Percentiles rank a stretch among this genome's conserved stretches.
These are phyloP conservation scores for Ogataea allantospora DNA, from an alignment of 805 yeast genomes.

Conservation along the genomic window DNA sequence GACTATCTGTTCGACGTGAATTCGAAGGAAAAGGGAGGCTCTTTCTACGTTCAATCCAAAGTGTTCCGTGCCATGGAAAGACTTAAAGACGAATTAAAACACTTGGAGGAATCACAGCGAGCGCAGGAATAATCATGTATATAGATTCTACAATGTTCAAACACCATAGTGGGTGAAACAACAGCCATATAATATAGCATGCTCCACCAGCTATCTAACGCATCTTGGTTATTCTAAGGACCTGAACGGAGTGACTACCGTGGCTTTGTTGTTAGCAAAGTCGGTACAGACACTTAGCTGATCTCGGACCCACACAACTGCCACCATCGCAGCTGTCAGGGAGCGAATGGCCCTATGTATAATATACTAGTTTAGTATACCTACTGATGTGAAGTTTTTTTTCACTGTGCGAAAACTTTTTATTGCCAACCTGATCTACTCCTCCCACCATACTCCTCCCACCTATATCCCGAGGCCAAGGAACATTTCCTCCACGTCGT, in stretches of 20 bases:
- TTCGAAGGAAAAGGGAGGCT: constrained; percentile 93
- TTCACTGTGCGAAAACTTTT: constrained; percentile 3
- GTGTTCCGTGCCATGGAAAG: constrained; percentile 94
- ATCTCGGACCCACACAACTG: constrained; percentile 23
- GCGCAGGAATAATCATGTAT: constrained; percentile 31
- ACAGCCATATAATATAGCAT: constrained; percentile 9
- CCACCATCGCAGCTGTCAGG: constrained; percentile 12
- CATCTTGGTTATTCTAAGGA: constrained; percentile 54
- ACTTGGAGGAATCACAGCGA: constrained; percentile 42
- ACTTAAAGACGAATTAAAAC: constrained; percentile 72
- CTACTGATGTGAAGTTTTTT: constrained; percentile 61
- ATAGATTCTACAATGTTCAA: constrained; percentile 24
- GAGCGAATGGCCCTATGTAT: constrained; percentile 51
- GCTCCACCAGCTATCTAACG: constrained; percentile 33
- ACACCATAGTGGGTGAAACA: constrained; percentile 12
- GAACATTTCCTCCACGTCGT: constrained; percentile 29
- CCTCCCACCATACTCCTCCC: constrained; percentile 16
- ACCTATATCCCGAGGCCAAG: constrained; percentile 25
- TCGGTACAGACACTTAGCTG: constrained; percentile 67
- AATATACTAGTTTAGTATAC: constrained; percentile 70
- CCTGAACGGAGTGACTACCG: constrained; percentile 75
- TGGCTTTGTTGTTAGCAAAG: constrained; percentile 72
- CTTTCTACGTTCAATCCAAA: constrained; percentile 89
- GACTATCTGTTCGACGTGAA: constrained; percentile 83
- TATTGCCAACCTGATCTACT: constrained; percentile 9